Conservation (phyloP, 2,329 filamentous ascomycete genomes). For the Kalaharituber pfeilii region DNA sequence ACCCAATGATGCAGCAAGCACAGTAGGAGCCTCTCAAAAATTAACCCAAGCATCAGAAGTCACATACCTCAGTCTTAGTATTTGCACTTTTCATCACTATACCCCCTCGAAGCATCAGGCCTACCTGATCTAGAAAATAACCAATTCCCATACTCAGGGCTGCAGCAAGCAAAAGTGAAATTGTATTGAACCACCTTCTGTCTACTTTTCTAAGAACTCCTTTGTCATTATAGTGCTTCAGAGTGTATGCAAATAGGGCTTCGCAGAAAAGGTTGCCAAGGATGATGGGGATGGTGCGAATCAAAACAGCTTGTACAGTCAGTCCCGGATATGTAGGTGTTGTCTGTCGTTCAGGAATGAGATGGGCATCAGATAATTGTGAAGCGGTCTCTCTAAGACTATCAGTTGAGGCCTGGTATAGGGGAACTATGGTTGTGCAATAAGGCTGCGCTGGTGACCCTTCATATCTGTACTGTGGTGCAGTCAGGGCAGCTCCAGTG, state of each 20-base stretch:
- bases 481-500: too few species aligned
- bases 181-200: neutral
- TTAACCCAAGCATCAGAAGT: too few species aligned
- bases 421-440: too few species aligned
- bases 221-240: neutral
- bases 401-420: too few species aligned
- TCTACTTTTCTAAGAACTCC: neutral
- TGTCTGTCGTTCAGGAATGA: too few species aligned
- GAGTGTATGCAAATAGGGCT: neutral
- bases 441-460: too few species aligned
- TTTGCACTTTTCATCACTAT: neutral
- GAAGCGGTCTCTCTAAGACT: too few species aligned
- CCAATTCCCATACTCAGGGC: neutral
- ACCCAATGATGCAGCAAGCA: too few species aligned
- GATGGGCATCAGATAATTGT: too few species aligned
- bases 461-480: too few species aligned
- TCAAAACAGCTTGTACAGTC: neutral
- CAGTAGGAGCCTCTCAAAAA: too few species aligned
- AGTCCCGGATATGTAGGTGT: neutral
- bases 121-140: neutral
- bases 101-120: neutral
- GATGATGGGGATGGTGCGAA: neutral
- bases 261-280: neutral
- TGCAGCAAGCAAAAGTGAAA: neutral
- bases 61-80: neutral